A percentile compares a stretch with the other conserved stretches of the same genome.
Conservation (phyloP, 768 basidiomycete species). For the Crepidotus variabilis region DNA sequence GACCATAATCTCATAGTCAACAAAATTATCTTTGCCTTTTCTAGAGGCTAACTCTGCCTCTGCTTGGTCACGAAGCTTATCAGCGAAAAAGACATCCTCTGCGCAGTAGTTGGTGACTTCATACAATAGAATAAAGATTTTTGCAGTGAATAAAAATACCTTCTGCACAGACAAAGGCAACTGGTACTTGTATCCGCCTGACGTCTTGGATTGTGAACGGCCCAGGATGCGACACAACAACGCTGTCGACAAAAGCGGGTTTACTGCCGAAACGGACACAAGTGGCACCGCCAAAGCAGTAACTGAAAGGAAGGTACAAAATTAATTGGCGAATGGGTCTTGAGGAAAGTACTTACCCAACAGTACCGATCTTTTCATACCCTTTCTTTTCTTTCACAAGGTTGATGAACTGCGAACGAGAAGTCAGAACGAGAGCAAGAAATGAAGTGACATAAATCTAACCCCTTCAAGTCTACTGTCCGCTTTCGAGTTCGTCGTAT, state of each 20-base stretch:
- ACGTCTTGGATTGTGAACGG: constrained; percentile 28
- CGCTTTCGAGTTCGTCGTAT: constrained; percentile 28
- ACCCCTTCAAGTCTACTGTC: constrained; percentile 29
- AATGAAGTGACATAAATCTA: constrained; percentile 2
- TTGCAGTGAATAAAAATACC: constrained; percentile 18
- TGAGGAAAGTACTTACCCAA: constrained; percentile 28
- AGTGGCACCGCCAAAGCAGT: constrained; percentile 39
- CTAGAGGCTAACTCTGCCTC: constrained; percentile 34
- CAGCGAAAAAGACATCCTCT: constrained; percentile 38
- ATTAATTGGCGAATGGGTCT: background rate
- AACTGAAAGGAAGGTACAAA: constrained; percentile 22
- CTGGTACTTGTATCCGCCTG: constrained; percentile 33
- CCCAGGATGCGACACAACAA: constrained; percentile 41
- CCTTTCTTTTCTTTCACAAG: constrained; percentile 33
- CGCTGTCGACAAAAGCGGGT: constrained; percentile 31
- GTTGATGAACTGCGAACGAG: constrained; percentile 28
- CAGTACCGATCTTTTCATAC: constrained; percentile 39
- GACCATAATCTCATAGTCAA: constrained; percentile 42
- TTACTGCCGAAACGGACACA: constrained; percentile 31
- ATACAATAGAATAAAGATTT: background rate
- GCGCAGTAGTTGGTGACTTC: background rate
- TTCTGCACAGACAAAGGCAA: constrained; percentile 39
- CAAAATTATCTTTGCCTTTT: constrained; percentile 29
- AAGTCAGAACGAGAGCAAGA: constrained; percentile 1
- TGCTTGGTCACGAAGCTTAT: constrained; percentile 23